Conservation (phyloP, 179 eudicot species). For the Silene noctiflora region DNA sequence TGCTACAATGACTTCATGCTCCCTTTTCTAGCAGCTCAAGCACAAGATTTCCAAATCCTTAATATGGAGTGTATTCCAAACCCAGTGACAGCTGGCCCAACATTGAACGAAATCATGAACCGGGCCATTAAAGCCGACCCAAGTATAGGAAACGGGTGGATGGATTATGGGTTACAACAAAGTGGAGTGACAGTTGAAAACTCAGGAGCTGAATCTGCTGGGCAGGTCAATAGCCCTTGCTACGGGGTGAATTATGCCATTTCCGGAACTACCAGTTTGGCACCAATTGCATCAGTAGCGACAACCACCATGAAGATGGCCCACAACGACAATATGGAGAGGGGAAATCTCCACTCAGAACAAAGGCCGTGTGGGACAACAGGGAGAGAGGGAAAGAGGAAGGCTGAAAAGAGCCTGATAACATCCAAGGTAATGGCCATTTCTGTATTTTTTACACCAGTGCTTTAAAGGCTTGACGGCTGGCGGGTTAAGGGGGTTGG, state of each 20-base stretch:
- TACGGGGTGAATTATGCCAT: conserved; percentile 38
- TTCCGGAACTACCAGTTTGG: conserved; percentile 55
- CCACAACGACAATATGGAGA: conserved; percentile 22
- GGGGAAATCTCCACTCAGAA: conserved; percentile 29
- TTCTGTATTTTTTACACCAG: background rate
- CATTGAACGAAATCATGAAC: conserved; percentile 26
- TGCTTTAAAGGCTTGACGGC: background rate
- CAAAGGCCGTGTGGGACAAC: conserved; percentile 29
- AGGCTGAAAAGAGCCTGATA: conserved; percentile 43
- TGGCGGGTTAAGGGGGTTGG: background rate
- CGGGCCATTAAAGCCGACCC: conserved; percentile 55
- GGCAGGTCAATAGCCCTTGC: conserved; percentile 29
- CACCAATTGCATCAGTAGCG: conserved; percentile 34
- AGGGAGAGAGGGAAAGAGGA: conserved; percentile 61
- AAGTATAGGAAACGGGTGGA: conserved; percentile 44
- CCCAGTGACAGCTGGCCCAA: conserved; percentile 20
- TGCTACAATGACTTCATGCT: conserved; percentile 34
- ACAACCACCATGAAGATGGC: conserved; percentile 29
- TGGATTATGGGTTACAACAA: conserved; percentile 31
- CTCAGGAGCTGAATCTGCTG: conserved; percentile 25
- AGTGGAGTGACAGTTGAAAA: conserved; percentile 27
- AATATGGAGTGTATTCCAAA: conserved; percentile 15
- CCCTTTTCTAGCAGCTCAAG: conserved; percentile 27
- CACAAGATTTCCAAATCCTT: conserved; percentile 30
- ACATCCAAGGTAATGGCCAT: conserved; percentile 44